Conservation (phyloP, 176 grass and related monocot genomes). For the Zoysia pacifica region DNA sequence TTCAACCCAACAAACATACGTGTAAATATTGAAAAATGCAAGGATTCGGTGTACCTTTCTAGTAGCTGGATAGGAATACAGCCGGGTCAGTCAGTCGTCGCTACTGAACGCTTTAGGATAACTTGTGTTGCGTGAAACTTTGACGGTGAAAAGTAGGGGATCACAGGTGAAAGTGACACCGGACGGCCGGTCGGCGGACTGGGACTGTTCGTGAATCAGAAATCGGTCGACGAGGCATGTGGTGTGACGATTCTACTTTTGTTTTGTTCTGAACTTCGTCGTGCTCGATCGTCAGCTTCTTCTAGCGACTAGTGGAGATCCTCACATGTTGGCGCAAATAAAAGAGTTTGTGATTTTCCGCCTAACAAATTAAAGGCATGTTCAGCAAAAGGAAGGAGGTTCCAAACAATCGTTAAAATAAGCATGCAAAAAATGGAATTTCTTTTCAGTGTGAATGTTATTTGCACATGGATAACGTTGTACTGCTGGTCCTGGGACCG, state of each 20-base stretch:
- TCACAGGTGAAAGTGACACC: no score
- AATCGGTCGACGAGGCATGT: no score
- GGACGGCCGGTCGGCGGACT: no score
- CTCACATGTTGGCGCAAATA: background rate
- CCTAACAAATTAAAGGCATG: conserved; percentile 42
- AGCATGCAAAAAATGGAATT: background rate
- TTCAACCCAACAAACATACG: background rate
- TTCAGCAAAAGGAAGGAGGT: background rate
- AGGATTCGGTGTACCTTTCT: background rate
- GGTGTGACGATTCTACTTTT: background rate
- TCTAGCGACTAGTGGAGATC: background rate
- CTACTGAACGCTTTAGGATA: background rate
- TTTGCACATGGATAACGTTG: conserved; percentile 37
- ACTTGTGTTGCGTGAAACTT: conserved; percentile 2
- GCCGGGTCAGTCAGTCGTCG: background rate
- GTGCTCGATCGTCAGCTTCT: background rate
- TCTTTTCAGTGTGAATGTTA: background rate
- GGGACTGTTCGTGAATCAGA: no score
- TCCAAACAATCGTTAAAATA: background rate
- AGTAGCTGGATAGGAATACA: background rate
- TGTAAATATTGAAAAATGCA: background rate
- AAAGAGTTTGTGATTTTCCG: conserved; percentile 7
- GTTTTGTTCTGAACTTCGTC: background rate
- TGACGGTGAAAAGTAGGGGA: conserved; percentile 25
- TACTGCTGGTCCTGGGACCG: background rate